Conservation (phyloP, 2,329 filamentous ascomycete species). For the Cadophora sp. region DNA sequence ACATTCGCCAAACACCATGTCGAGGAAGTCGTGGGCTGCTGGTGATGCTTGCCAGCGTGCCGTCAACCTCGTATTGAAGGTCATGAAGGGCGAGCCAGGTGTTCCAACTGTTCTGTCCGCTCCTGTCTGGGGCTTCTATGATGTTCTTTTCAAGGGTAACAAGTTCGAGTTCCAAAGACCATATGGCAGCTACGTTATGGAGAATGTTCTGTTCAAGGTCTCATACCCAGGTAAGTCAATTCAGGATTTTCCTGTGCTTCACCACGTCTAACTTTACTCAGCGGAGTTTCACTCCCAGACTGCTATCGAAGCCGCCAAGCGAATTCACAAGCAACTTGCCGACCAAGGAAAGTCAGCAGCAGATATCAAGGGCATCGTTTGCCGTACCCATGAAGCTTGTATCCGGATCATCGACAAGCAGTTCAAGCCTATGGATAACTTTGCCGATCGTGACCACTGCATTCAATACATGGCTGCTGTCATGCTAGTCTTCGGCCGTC, state of each 20-base stretch:
- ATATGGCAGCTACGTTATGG: conserved; percentile 99
- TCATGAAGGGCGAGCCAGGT: conserved; percentile 88
- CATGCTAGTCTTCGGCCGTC: conserved; percentile 94
- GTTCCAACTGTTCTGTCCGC: conserved; percentile 92
- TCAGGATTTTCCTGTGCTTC: background rate
- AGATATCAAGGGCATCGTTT: conserved; percentile 92
- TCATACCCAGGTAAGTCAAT: conserved; percentile 84
- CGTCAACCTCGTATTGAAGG: conserved; percentile 89
- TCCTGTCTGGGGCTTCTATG: conserved; percentile 97
- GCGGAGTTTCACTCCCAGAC: conserved; percentile 99
- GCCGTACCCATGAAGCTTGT: conserved; percentile 97
- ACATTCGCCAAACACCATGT: conserved; percentile 99
- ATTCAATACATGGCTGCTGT: conserved; percentile 99
- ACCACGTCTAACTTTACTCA: conserved; percentile 43
- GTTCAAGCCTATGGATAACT: conserved; percentile 99
- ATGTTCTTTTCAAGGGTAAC: conserved; percentile 95
- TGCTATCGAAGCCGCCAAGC: conserved; percentile 92
- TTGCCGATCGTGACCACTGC: conserved; percentile 98
- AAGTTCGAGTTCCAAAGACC: conserved; percentile 95
- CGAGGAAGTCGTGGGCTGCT: conserved; percentile 97
- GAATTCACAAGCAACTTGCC: conserved; percentile 83
- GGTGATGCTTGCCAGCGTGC: conserved; percentile 97
- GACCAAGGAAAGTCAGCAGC: conserved; percentile 86
- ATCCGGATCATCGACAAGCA: conserved; percentile 99
- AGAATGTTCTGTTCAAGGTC: conserved; percentile 99